Conservation (phyloP, 495 filamentous ascomycete genomes). For the Margaritispora aquatica region DNA sequence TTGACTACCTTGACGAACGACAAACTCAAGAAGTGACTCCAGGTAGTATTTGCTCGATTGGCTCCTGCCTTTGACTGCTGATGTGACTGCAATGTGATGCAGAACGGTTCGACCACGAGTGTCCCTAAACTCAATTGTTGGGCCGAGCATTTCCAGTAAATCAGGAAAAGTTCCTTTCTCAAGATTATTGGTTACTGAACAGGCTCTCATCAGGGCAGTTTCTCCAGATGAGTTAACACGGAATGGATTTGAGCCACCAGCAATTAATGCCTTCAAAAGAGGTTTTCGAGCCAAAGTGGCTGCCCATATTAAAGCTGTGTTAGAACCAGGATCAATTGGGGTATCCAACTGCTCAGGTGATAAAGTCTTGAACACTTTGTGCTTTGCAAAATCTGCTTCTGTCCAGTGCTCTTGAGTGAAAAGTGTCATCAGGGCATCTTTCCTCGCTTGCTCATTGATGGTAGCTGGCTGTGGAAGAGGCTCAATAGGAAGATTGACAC, state of each 20-base stretch:
- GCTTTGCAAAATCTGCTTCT: constrained; percentile 53
- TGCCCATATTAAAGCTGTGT: constrained; percentile 96
- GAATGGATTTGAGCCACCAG: constrained; percentile 76
- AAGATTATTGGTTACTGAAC: constrained; percentile 82
- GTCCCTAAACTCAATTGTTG: constrained; percentile 88
- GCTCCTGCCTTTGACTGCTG: constrained; percentile 82
- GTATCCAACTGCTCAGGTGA: constrained; percentile 80
- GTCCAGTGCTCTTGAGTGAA: constrained; percentile 63
- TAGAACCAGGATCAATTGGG: constrained; percentile 77
- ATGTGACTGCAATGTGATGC: constrained; percentile 93
- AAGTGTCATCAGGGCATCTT: constrained; percentile 74
- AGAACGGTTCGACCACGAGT: constrained; percentile 84
- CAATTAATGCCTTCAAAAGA: constrained; percentile 71
- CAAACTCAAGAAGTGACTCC: constrained; percentile 86
- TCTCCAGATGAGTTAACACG: constrained; percentile 84
- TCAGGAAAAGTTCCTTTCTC: constrained; percentile 77
- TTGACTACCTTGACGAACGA: constrained; percentile 74
- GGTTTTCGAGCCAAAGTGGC: constrained; percentile 84
- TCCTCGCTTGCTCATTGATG: constrained; percentile 64
- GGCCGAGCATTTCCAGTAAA: constrained; percentile 76
- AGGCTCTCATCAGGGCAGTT: constrained; percentile 84
- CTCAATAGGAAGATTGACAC: constrained; percentile 51
- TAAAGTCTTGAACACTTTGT: constrained; percentile 61
- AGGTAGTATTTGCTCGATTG: constrained; percentile 87
- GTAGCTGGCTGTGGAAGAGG: constrained; percentile 61